Conservation (phyloP, 2,329 filamentous ascomycete genomes). For the Tolypocladium ophioglossoides region DNA sequence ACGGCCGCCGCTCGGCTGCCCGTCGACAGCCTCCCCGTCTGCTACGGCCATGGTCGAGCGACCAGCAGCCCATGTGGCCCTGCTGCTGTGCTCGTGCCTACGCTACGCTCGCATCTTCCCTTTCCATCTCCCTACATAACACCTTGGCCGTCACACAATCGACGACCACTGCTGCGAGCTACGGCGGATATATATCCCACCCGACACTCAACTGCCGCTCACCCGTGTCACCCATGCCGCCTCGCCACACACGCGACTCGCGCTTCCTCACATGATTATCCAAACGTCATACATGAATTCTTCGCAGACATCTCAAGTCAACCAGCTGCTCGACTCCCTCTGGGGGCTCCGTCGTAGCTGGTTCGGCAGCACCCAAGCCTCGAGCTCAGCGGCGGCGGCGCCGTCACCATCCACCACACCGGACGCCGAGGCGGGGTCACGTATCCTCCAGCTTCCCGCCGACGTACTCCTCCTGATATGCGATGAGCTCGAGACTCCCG, state of each 20-base stretch:
- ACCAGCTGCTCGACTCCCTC: background rate
- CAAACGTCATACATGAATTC: background rate
- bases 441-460: conserved; percentile 8
- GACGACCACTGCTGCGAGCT: background rate
- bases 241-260: background rate
- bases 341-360: background rate
- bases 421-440: background rate
- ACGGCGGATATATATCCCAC: background rate
- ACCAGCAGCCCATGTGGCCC: too few species aligned
- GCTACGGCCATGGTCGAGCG: too few species aligned
- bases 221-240: background rate
- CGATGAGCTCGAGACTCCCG: conserved; percentile 9
- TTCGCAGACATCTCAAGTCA: background rate
- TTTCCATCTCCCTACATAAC: background rate
- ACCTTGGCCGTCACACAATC: background rate
- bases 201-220: background rate
- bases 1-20: too few species aligned
- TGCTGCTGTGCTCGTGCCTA: too few species aligned
- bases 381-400: background rate
- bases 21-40: too few species aligned
- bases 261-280: background rate
- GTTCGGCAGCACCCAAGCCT: background rate
- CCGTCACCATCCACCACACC: background rate
- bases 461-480: conserved; percentile 9
- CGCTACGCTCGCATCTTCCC: too few species aligned